Evolutionary conservation across 2,329 filamentous ascomycete genomes (phyloP).

Genomic region (Tricladium varicosporioides): DNA sequence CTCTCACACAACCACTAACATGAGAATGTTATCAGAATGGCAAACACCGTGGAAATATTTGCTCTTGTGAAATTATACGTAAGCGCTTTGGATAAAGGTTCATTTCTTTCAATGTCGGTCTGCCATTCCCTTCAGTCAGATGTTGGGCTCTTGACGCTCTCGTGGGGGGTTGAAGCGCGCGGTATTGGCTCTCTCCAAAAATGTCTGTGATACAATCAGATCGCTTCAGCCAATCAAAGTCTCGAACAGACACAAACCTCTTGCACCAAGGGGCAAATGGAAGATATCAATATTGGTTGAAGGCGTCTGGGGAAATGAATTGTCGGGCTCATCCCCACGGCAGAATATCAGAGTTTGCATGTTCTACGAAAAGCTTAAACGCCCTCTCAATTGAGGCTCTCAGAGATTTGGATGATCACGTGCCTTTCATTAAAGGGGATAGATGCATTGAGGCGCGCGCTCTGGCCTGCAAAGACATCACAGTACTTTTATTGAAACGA

Average conservation of each 20-base stretch:
- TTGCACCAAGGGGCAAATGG: neutral
- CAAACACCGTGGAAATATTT: neutral
- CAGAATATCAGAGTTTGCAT: neutral
- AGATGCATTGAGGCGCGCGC: neutral
- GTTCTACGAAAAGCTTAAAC: neutral
- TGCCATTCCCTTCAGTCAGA: slow-evolving; percentile 14
- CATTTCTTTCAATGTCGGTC: slow-evolving; percentile 13
- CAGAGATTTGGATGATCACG: neutral
- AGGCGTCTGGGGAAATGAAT: neutral
- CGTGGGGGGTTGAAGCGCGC: slow-evolving; percentile 22
- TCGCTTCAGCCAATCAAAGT: slow-evolving; percentile 11
- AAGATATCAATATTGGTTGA: neutral
- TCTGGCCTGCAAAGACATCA: neutral
- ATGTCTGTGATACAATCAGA: slow-evolving; percentile 4
- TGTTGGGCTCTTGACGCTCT: slow-evolving; percentile 12
- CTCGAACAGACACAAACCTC: neutral
- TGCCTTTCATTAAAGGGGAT: neutral
- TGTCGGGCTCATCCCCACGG: neutral
- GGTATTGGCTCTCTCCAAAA: slow-evolving; percentile 2
- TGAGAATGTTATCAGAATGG: too few species aligned
- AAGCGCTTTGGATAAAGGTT: slow-evolving; percentile 17
- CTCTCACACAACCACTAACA: neutral
- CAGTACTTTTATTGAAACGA: neutral
- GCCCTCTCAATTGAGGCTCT: neutral
- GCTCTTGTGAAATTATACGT: slow-evolving; percentile 3